Percentiles rank a stretch among this genome's conserved stretches.
phyloP scores from a whole-genome alignment of 805 yeast species.

The Saturnispora sekii region DNA sequence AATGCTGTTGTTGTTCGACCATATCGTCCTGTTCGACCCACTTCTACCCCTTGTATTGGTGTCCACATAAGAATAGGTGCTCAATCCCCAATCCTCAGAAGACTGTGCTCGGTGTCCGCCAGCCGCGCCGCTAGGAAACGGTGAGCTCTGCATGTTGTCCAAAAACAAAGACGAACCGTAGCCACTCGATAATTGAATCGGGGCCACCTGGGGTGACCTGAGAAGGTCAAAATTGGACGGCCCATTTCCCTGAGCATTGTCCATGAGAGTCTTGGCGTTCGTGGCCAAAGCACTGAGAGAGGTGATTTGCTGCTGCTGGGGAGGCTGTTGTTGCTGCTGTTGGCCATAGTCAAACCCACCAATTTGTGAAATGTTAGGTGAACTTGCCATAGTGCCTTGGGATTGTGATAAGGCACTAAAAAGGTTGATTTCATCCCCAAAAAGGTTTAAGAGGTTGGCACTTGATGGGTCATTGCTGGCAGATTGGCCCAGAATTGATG shows the following conservation, averaged over 20 bases:
- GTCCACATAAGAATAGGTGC: slow-evolving; percentile 5
- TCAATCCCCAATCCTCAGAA: not conserved
- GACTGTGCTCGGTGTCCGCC: not conserved
- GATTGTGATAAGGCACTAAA: not conserved
- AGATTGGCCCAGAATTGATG: too few species aligned
- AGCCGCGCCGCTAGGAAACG: slow-evolving; percentile 4
- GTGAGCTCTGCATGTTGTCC: slow-evolving; percentile 13
- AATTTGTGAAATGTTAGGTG: slow-evolving; percentile 11
- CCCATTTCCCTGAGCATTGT: not conserved
- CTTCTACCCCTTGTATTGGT: slow-evolving; percentile 1
- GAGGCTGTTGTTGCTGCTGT: not conserved
- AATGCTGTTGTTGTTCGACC: slow-evolving; percentile 6
- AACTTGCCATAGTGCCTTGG: not conserved
- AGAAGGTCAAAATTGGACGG: not conserved
- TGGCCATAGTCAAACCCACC: slow-evolving; percentile 10
- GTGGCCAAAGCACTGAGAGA: slow-evolving; percentile 16
- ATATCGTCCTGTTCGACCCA: slow-evolving; percentile 6
- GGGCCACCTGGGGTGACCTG: slow-evolving; percentile 5
- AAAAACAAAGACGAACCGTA: slow-evolving; percentile 8
- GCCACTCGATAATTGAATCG: not conserved
- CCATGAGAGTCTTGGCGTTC: slow-evolving; percentile 7
- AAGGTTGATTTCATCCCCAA: slow-evolving; percentile 14
- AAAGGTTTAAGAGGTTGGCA: slow-evolving; percentile 21
- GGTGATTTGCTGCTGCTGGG: slow-evolving; percentile 9
- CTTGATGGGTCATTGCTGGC: slow-evolving; percentile 7